Percentiles rank a stretch among this genome's conserved stretches.
These are phyloP conservation scores for Drechmeria coniospora DNA, from an alignment of 2,329 filamentous ascomycete species.

Conservation along the genomic window DNA sequence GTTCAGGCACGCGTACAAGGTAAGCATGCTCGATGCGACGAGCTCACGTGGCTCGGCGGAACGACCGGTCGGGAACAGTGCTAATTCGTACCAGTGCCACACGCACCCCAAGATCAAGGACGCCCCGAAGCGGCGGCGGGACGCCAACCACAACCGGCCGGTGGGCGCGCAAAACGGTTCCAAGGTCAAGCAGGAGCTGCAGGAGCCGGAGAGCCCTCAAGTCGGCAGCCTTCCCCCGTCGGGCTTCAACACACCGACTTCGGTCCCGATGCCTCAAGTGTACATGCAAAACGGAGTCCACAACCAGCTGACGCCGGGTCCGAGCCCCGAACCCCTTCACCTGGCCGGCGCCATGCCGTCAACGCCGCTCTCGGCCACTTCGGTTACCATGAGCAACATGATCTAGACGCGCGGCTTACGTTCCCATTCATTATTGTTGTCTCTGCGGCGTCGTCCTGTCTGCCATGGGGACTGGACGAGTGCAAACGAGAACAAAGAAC, in stretches of 20 bases:
- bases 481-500: background rate
- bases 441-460: too few relatives aligned
- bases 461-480: background rate
- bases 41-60: too few relatives aligned
- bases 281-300: background rate
- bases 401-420: background rate
- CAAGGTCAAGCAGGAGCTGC: slow-evolving; percentile 32
- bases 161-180: slow-evolving; percentile 25
- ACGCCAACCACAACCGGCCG: slow-evolving; percentile 29
- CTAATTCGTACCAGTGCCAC: slow-evolving; percentile 39
- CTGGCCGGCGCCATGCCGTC: background rate
- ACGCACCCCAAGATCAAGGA: slow-evolving; percentile 59
- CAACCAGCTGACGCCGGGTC: background rate
- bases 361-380: background rate
- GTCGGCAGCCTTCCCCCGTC: slow-evolving; percentile 7
- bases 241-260: slow-evolving; percentile 3
- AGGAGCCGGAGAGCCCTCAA: slow-evolving; percentile 17
- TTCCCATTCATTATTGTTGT: background rate
- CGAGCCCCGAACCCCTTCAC: slow-evolving; percentile 1
- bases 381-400: background rate
- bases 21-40: too few relatives aligned
- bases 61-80: too few relatives aligned
- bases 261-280: slow-evolving; percentile 1
- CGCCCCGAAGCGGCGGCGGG: slow-evolving; percentile 50
- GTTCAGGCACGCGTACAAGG: slow-evolving; percentile 83